A percentile compares a stretch with the other conserved stretches of the same genome.
Conservation (phyloP, 768 basidiomycete genomes). For the Sarcomyxa edulis region DNA sequence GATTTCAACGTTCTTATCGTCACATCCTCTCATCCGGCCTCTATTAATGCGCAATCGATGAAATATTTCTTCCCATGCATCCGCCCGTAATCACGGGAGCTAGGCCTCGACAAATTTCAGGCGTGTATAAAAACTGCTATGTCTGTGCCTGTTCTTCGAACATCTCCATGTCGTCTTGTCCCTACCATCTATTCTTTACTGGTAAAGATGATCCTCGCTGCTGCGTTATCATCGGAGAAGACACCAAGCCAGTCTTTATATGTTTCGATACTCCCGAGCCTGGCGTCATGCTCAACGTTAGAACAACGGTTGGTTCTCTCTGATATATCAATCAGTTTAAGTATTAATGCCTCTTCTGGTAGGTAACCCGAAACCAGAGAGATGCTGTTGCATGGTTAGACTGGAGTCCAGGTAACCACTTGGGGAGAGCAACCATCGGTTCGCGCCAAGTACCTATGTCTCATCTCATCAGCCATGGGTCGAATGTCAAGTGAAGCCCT, state of each 20-base stretch:
- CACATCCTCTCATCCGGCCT: slow-evolving; percentile 4
- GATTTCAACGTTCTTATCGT: too few species aligned
- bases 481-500: slow-evolving; percentile 39
- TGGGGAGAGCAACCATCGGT: slow-evolving; percentile 53
- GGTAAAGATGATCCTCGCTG: slow-evolving; percentile 64
- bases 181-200: slow-evolving; percentile 63
- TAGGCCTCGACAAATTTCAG: slow-evolving; percentile 34
- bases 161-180: slow-evolving; percentile 31
- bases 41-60: slow-evolving; percentile 44
- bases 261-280: slow-evolving; percentile 59
- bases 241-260: slow-evolving; percentile 53
- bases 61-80: slow-evolving; percentile 47
- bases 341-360: too few species aligned
- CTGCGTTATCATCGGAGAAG: slow-evolving; percentile 65
- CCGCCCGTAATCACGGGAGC: slow-evolving; percentile 47
- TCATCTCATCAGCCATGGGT: slow-evolving; percentile 51
- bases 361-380: slow-evolving; percentile 43
- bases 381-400: slow-evolving; percentile 44
- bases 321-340: slow-evolving; percentile 4
- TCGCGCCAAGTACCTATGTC: slow-evolving; percentile 55
- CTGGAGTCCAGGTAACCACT: slow-evolving; percentile 48
- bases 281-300: slow-evolving; percentile 33
- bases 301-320: slow-evolving; percentile 40
- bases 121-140: slow-evolving; percentile 33
- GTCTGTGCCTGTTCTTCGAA: slow-evolving; percentile 26